Evolutionary conservation across 108 stramenopile species (phyloP).

Genomic region (Licmophora abbreviata): DNA sequence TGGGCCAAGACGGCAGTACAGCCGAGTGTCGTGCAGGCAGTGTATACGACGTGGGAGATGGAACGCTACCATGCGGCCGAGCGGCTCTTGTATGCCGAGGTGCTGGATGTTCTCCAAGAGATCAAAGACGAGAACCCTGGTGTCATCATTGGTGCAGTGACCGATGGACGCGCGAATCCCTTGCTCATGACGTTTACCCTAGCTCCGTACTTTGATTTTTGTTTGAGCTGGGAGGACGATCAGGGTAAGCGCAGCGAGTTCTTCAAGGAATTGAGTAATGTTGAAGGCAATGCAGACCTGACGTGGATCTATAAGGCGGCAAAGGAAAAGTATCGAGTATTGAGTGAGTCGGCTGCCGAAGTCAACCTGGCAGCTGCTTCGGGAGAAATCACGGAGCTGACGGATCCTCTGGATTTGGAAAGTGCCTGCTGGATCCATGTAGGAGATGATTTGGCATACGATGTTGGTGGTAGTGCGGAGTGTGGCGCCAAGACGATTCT

Average conservation of each 20-base stretch:
- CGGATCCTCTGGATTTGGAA: constrained; percentile 19
- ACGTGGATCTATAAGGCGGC: constrained; percentile 87
- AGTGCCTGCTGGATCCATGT: constrained; percentile 75
- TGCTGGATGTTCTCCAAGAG: constrained; percentile 49
- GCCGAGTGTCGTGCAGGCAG: constrained; percentile 59
- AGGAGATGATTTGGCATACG: constrained; percentile 84
- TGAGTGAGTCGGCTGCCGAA: constrained; percentile 39
- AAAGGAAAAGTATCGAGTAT: constrained; percentile 56
- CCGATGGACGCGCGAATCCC: constrained; percentile 83
- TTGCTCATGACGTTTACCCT: constrained; percentile 81
- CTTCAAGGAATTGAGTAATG: constrained; percentile 61
- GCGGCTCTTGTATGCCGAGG: constrained; percentile 71
- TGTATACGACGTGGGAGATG: constrained; percentile 81
- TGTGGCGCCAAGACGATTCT: constrained; percentile 85
- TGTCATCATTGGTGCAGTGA: constrained; percentile 83
- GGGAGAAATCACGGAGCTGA: constrained; percentile 15
- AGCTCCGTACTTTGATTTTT: constrained; percentile 84
- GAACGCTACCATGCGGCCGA: constrained; percentile 86
- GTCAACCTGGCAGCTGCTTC: constrained; percentile 21
- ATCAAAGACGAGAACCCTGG: constrained; percentile 72
- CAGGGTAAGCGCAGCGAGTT: constrained; percentile 66
- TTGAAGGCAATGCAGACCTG: constrained; percentile 63
- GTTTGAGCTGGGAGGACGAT: constrained; percentile 85
- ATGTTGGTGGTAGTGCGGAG: constrained; percentile 67
- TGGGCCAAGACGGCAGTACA: constrained; percentile 73